These are phyloP conservation scores for Dendrothele bispora DNA, from an alignment of 768 basidiomycete genomes.

Conservation along the genomic window DNA sequence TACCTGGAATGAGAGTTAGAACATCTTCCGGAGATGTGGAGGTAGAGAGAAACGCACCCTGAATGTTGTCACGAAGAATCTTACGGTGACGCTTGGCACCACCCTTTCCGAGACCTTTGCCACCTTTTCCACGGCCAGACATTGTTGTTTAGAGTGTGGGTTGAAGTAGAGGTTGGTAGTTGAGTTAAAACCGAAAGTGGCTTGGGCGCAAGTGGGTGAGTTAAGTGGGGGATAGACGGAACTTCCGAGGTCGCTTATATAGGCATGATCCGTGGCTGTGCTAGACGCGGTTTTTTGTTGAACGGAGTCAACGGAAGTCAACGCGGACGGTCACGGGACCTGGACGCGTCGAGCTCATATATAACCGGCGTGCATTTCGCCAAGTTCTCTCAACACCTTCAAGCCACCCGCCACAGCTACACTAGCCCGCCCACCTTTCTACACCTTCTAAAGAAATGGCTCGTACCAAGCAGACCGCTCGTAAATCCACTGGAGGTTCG, in stretches of 20 bases:
- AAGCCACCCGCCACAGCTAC: slow-evolving; percentile 12
- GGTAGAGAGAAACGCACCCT: slow-evolving; percentile 35
- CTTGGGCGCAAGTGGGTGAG: neutral
- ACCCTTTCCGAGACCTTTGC: slow-evolving; percentile 87
- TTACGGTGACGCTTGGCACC: slow-evolving; percentile 84
- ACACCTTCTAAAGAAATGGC: slow-evolving; percentile 41
- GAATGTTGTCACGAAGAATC: slow-evolving; percentile 76
- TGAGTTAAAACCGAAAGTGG: neutral
- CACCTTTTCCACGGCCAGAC: slow-evolving; percentile 88
- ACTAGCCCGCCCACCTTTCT: neutral
- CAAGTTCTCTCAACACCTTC: slow-evolving; percentile 2
- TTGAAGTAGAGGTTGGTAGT: neutral
- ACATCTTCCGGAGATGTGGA: neutral
- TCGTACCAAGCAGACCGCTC: slow-evolving; percentile 59
- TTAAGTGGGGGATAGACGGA: slow-evolving; percentile 1
- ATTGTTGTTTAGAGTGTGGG: too few relatives aligned
- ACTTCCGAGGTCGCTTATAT: slow-evolving; percentile 16
- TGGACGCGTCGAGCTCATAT: slow-evolving; percentile 24
- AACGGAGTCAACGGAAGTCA: slow-evolving; percentile 11
- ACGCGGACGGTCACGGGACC: slow-evolving; percentile 21
- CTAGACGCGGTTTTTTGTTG: slow-evolving; percentile 16
- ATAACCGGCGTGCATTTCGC: slow-evolving; percentile 21
- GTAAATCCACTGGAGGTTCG: slow-evolving; percentile 60
- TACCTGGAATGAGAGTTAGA: slow-evolving; percentile 39
- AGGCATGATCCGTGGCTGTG: slow-evolving; percentile 28